Conservation (phyloP, 1,139 yeast genomes). For the Candida tropicalis region DNA sequence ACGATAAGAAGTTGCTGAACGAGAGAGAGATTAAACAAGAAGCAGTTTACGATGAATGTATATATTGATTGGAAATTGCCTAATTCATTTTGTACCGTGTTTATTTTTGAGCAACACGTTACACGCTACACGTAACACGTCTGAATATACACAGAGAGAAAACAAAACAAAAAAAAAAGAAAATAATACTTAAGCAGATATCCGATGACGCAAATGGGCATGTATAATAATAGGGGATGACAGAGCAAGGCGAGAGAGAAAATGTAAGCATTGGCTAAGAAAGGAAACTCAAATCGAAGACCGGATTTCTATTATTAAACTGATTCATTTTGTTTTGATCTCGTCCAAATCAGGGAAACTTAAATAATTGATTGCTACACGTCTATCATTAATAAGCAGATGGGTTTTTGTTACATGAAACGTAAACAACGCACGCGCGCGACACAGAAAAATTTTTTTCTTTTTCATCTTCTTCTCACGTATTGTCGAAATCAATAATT, state of each 20-base stretch:
- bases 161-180: background rate
- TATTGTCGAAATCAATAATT: too few species aligned
- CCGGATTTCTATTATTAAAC: background rate
- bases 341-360: conserved; percentile 3
- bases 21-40: background rate
- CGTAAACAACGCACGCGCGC: conserved; percentile 5
- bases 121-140: conserved; percentile 4
- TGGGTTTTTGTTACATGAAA: background rate
- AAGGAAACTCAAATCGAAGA: background rate
- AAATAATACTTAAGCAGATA: background rate
- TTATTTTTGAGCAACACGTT: background rate
- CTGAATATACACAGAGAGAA: background rate
- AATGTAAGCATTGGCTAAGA: background rate
- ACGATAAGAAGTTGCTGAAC: background rate
- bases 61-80: background rate
- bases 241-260: background rate
- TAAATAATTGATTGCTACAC: conserved; percentile 4
- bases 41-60: background rate
- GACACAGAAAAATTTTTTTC: conserved; percentile 5
- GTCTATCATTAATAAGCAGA: conserved; percentile 7
- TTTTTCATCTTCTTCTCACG: background rate
- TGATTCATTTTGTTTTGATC: conserved; percentile 2
- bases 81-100: background rate
- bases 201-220: conserved; percentile 4
- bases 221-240: background rate